Conservation (phyloP, 768 basidiomycete species). For the Artomyces pyxidatus region DNA sequence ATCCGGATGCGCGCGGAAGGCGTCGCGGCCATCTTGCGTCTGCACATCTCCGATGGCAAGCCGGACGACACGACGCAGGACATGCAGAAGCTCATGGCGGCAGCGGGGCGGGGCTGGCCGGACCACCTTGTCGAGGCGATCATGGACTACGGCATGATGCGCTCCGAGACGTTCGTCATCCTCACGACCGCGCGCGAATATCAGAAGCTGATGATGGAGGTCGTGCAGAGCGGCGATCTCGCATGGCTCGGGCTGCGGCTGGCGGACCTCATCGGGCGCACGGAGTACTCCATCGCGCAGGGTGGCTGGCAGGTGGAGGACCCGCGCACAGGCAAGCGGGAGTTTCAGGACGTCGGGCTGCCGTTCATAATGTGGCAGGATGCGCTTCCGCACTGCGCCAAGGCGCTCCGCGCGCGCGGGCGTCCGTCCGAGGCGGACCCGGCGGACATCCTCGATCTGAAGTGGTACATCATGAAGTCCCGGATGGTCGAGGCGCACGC, state of each 20-base stretch:
- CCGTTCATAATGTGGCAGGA: conserved; percentile 56
- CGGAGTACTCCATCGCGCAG: conserved; percentile 55
- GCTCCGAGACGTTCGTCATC: conserved; percentile 40
- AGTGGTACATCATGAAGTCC: conserved; percentile 42
- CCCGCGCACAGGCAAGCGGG: conserved; percentile 32
- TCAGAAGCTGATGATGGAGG: conserved; percentile 46
- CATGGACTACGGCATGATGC: conserved; percentile 37
- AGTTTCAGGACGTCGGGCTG: conserved; percentile 38
- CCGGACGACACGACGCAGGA: conserved; percentile 40
- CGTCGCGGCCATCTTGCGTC: conserved; percentile 44
- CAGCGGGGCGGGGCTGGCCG: conserved; percentile 37
- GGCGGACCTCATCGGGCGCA: conserved; percentile 41
- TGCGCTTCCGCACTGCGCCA: conserved; percentile 50
- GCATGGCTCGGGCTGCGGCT: conserved; percentile 43
- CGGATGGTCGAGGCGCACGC: conserved; percentile 41
- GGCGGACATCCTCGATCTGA: conserved; percentile 62
- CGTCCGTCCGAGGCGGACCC: conserved; percentile 36
- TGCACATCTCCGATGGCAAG: conserved; percentile 37
- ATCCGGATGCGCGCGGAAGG: conserved; percentile 43
- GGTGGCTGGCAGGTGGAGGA: conserved; percentile 44
- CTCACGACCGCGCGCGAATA: conserved; percentile 34
- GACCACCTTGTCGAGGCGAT: conserved; percentile 37
- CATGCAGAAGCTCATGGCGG: conserved; percentile 37
- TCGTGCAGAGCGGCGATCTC: conserved; percentile 39
- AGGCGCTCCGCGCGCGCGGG: conserved; percentile 41